These are phyloP conservation scores for Clonostachys byssicola DNA, from an alignment of 2,329 filamentous ascomycete genomes.

Conservation along the genomic window DNA sequence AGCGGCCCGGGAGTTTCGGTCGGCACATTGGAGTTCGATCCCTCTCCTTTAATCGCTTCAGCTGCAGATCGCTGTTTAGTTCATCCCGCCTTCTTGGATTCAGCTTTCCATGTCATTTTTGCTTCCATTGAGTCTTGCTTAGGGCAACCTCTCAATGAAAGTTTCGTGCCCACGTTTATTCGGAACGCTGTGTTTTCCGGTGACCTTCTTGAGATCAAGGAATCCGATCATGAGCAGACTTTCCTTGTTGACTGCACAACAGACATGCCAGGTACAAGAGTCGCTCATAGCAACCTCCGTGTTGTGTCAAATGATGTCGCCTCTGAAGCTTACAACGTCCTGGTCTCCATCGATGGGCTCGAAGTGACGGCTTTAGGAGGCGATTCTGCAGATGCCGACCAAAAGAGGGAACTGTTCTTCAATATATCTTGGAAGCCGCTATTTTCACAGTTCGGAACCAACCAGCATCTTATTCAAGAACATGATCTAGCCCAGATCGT, in stretches of 20 bases:
- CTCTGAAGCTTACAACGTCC: conserved; percentile 6
- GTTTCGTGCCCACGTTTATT: conserved; percentile 16
- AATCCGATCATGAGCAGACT: conserved; percentile 3
- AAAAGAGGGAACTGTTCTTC: conserved; percentile 15
- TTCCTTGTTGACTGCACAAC: conserved; percentile 12
- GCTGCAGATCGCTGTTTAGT: not conserved
- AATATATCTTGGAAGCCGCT: conserved; percentile 5
- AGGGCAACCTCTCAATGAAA: conserved; percentile 12
- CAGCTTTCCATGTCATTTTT: conserved; percentile 17
- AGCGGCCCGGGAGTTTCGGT: not conserved
- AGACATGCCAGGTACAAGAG: conserved; percentile 13
- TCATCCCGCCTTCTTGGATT: conserved; percentile 10
- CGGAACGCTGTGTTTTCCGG: conserved; percentile 9
- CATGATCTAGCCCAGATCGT: not conserved
- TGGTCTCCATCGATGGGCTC: conserved; percentile 13
- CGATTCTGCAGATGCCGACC: conserved; percentile 9
- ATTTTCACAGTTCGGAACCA: not conserved
- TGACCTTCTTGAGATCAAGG: not conserved
- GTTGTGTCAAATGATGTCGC: conserved; percentile 6
- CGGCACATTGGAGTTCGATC: not conserved
- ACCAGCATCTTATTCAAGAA: no score
- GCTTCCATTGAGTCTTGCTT: conserved; percentile 13
- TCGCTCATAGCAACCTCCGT: conserved; percentile 14
- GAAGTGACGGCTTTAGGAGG: conserved; percentile 13
- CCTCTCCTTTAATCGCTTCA: not conserved